A percentile compares a stretch with the other conserved stretches of the same genome.
Conservation (phyloP, 202 grass and related monocot species). For the Dendrocalamus latiflorus region DNA sequence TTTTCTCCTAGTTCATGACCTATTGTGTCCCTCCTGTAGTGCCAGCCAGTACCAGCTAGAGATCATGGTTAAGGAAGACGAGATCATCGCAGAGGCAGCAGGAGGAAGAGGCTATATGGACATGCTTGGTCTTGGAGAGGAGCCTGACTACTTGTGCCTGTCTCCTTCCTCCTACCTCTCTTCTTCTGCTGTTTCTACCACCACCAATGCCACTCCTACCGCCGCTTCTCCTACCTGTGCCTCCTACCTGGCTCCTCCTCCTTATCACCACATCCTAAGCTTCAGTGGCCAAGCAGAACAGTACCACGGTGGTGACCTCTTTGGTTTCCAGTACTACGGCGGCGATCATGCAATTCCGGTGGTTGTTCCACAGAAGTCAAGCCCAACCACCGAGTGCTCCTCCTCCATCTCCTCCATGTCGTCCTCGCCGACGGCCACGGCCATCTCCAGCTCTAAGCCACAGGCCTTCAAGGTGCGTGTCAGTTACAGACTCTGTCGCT, state of each 20-base stretch:
- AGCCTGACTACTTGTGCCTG: conserved; percentile 37
- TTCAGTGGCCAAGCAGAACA: conserved; percentile 29
- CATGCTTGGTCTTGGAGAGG: conserved; percentile 30
- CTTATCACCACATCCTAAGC: conserved; percentile 28
- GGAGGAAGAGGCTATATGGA: conserved; percentile 32
- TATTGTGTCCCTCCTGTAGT: background rate
- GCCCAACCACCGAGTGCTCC: conserved; percentile 50
- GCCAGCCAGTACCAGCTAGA: background rate
- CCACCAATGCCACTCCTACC: background rate
- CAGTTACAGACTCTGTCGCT: background rate
- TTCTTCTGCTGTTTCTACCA: conserved; percentile 9
- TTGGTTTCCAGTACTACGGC: conserved; percentile 30
- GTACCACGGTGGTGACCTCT: conserved; percentile 4
- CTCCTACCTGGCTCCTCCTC: conserved; percentile 19
- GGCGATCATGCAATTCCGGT: background rate
- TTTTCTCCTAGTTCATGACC: background rate
- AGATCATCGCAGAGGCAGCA: conserved; percentile 23
- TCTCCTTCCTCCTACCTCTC: conserved; percentile 31
- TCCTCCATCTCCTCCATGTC: conserved; percentile 79
- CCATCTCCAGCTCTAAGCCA: conserved; percentile 36
- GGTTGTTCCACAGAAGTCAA: conserved; percentile 50
- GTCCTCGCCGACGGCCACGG: conserved; percentile 55
- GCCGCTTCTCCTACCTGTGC: conserved; percentile 11
- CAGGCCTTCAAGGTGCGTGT: conserved; percentile 18
- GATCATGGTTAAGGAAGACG: conserved; percentile 52